phyloP scores from a whole-genome alignment of 306 rosid species.

The Notholithocarpus densiflorus region DNA sequence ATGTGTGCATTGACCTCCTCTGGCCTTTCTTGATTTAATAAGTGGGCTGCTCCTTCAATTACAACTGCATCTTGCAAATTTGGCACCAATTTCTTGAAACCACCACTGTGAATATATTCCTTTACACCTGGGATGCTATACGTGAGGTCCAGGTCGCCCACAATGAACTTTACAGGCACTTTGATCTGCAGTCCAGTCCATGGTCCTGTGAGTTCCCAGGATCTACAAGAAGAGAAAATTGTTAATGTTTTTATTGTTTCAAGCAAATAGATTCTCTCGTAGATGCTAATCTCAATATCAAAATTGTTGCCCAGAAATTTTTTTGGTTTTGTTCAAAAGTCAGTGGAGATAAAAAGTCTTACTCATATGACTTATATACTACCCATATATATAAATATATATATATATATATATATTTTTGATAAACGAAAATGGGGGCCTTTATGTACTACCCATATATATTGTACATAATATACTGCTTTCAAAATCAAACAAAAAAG shows the following conservation, averaged over 20 bases:
- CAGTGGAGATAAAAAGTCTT: too few relatives aligned
- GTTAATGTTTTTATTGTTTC: not conserved
- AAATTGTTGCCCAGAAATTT: not conserved
- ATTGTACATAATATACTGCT: not conserved
- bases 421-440: too few relatives aligned
- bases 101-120: constrained; percentile 53
- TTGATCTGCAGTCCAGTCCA: constrained; percentile 68
- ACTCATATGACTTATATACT: too few relatives aligned
- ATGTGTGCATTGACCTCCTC: constrained; percentile 48
- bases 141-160: constrained; percentile 56
- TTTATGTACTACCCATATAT: too few relatives aligned
- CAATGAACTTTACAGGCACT: constrained; percentile 61
- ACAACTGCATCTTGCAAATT: constrained; percentile 54
- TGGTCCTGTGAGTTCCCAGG: constrained; percentile 69
- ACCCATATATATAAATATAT: too few relatives aligned
- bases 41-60: constrained; percentile 62
- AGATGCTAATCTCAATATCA: not conserved
- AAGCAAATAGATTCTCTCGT: not conserved
- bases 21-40: constrained; percentile 54
- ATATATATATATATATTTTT: too few relatives aligned
- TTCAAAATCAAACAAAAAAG: not conserved
- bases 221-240: constrained; percentile 42
- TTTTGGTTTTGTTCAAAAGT: too few relatives aligned
- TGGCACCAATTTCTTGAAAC: constrained; percentile 54
- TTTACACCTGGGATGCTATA: constrained; percentile 58